These are phyloP conservation scores for Saccharomycopsis hybrid DNA, from an alignment of 1,139 yeast species.

Conservation along the genomic window DNA sequence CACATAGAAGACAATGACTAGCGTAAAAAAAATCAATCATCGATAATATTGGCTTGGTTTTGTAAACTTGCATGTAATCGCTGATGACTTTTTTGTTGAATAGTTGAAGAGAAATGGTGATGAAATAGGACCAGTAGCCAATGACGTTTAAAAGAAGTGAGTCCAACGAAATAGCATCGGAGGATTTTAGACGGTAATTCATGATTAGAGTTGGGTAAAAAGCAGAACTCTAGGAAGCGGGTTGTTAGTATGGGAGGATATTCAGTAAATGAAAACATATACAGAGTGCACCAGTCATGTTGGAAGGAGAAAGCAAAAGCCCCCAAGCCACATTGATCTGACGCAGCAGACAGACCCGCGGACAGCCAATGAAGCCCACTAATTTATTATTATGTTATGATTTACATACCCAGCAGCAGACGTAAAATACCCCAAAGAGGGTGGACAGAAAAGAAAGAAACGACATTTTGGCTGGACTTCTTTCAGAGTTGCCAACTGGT, in stretches of 20 bases:
- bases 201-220: conserved; percentile 19
- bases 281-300: too few species aligned
- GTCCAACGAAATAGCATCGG: conserved; percentile 19
- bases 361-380: too few species aligned
- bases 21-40: conserved; percentile 20
- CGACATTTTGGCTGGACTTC: background rate
- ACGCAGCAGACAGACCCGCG: too few species aligned
- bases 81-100: conserved; percentile 15
- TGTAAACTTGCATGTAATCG: conserved; percentile 16
- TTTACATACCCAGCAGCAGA: conserved; percentile 15
- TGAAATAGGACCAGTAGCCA: conserved; percentile 19
- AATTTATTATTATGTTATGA: too few species aligned
- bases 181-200: conserved; percentile 18
- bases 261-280: too few species aligned
- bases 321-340: too few species aligned
- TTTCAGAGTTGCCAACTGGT: too few species aligned
- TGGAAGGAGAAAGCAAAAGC: too few species aligned
- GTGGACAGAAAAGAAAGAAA: conserved; percentile 9
- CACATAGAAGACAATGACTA: conserved; percentile 17
- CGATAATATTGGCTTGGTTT: conserved; percentile 19
- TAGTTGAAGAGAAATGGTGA: conserved; percentile 18
- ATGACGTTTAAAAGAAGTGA: conserved; percentile 16
- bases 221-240: conserved; percentile 18
- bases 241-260: too few species aligned
- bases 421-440: conserved; percentile 15